Evolutionary conservation across 257 asterid species (phyloP).

Genomic region (Cinchona pubescens): DNA sequence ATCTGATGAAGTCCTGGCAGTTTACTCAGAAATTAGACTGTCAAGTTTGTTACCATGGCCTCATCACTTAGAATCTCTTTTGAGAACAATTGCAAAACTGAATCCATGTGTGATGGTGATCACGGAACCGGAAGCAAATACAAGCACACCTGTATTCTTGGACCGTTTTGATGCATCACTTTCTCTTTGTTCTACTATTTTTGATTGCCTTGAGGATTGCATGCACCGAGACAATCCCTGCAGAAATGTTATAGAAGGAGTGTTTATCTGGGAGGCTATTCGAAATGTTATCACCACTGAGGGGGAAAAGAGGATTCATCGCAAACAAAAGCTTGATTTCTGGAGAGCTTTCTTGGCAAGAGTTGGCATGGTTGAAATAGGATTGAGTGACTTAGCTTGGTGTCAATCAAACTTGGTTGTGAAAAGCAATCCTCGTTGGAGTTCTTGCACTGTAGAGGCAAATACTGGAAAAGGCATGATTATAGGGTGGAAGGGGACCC

Average conservation of each 20-base stretch:
- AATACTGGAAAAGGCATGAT: conserved; percentile 39
- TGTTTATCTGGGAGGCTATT: conserved; percentile 25
- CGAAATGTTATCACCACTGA: conserved; percentile 39
- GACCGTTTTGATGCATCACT: conserved; percentile 50
- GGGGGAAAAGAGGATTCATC: conserved; percentile 38
- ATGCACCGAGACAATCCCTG: conserved; percentile 26
- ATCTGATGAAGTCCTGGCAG: conserved; percentile 32
- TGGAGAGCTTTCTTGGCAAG: conserved; percentile 33
- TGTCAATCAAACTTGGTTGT: conserved; percentile 34
- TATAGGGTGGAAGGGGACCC: conserved; percentile 44
- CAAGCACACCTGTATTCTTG: conserved; percentile 40
- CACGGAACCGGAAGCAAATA: conserved; percentile 40
- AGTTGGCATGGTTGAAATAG: conserved; percentile 34
- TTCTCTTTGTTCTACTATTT: conserved; percentile 34
- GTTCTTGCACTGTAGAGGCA: conserved; percentile 26
- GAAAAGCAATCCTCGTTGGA: conserved; percentile 23
- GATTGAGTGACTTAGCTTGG: conserved; percentile 35
- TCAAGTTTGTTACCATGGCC: conserved; percentile 34
- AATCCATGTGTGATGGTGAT: conserved; percentile 38
- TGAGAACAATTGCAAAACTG: conserved; percentile 29
- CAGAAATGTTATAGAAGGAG: conserved; percentile 32
- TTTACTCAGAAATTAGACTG: conserved; percentile 31
- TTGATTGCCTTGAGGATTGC: conserved; percentile 42
- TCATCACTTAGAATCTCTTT: conserved; percentile 22
- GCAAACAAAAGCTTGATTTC: conserved; percentile 23